Evolutionary conservation across 2,329 filamentous ascomycete genomes (phyloP).

Genomic region (Phaeophleospora eucalypticola): DNA sequence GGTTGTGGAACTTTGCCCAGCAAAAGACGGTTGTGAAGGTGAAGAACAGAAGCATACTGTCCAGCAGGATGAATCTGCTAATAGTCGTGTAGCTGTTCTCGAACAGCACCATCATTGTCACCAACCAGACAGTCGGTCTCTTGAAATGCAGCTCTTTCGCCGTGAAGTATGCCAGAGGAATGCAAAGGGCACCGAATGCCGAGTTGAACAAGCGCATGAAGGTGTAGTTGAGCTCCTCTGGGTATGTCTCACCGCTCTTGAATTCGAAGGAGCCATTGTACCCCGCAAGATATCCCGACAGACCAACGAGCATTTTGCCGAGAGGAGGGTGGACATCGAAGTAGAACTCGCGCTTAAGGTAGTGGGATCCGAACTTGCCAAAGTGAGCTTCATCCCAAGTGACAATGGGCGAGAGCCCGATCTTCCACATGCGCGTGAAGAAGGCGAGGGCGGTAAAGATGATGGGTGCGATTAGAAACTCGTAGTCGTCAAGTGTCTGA

Average conservation of each 20-base stretch:
- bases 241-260: slow-evolving; percentile 96
- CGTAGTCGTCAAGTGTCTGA: slow-evolving; percentile 59
- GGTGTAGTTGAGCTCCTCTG: slow-evolving; percentile 88
- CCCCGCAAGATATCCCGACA: slow-evolving; percentile 91
- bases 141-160: slow-evolving; percentile 85
- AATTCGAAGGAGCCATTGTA: slow-evolving; percentile 99
- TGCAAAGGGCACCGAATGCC: slow-evolving; percentile 84
- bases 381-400: slow-evolving; percentile 79
- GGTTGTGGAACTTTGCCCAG: slow-evolving; percentile 93
- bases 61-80: slow-evolving; percentile 93
- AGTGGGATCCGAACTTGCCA: slow-evolving; percentile 97
- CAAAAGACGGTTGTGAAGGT: slow-evolving; percentile 97
- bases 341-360: slow-evolving; percentile 98
- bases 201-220: slow-evolving; percentile 99
- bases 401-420: slow-evolving; percentile 65
- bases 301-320: slow-evolving; percentile 95
- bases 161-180: slow-evolving; percentile 93
- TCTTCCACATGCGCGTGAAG: slow-evolving; percentile 65
- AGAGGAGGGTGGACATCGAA: slow-evolving; percentile 95
- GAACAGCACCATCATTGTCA: slow-evolving; percentile 94
- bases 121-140: slow-evolving; percentile 85
- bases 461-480: slow-evolving; percentile 60
- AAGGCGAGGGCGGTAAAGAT: slow-evolving; percentile 60
- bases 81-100: slow-evolving; percentile 99
- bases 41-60: slow-evolving; percentile 97